Evolutionary conservation across 1,284 basidiomycete genomes (phyloP), one percentile per base, ranked within the genome.

Genomic region (Takashimella tepidaria): DNA sequence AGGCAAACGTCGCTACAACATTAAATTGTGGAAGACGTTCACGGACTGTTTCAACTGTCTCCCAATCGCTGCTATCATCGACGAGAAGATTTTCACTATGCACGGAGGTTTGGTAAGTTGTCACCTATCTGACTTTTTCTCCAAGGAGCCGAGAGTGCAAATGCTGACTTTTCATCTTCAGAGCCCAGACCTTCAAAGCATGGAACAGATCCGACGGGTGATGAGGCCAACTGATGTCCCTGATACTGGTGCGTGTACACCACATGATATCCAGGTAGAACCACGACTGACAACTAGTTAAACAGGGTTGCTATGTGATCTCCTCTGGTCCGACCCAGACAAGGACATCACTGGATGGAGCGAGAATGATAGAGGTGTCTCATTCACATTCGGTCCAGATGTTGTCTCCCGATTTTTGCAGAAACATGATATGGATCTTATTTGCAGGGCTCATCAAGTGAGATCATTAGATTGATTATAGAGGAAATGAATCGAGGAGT

Each of bases 301-400:
- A 84, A 3, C 59, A 78, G 92, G 93, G 58, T 81, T 98, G 53
- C 83, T 98, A 45, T 98, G 92, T 75, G 95, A 98, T 77, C 81
- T 98, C 56, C 80, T 98, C 64, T 98, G 95, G 95, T 98, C 95
- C 55, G 95, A 98, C 79, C 95, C 95, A 43, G 95, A 98, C 81
- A 98, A 98, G 79, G 95, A 98, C 72, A 97, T 98, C 69, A 95
- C 92, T 24, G 95, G 93, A 10, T 98, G 95, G 95, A 93, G 90
- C 73, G 95, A 98, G 80, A 98, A 98, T 75, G 95, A 98, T 76
- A 84, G 95, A 74, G 95, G 95, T 64, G 95, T 98, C 48, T 97
- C 92, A 45, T 76, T 76, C 63, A 73, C 72, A 2, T 98, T 98
- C 76, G 95, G 95, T 10, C 92, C 93, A 27, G 93, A 98, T 71